Base-by-base conservation (phyloP, 129 eudicot genomes). In the Chrysanthemum seticuspe region DNA sequence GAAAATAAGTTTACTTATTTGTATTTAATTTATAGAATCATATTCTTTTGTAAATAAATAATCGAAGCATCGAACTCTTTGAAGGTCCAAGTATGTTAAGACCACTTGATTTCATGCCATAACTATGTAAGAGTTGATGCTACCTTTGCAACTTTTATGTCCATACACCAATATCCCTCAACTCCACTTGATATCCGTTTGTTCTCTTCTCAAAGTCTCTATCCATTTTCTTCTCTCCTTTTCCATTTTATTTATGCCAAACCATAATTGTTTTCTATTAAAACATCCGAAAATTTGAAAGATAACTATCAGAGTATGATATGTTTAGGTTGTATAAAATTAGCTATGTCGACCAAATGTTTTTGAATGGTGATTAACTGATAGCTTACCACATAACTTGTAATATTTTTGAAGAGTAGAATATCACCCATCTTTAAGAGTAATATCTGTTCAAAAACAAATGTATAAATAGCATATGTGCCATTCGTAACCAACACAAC, bases 51-150 rank as follows among this genome's bases (percentile, higher is more conserved):
- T 66, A 66, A 36, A 36, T 36, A 36, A 36, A 5, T 36, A 36
- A 36, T 36, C 45, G 10, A 36, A 36, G 45, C 6, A 36, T 36
- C 45, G 45, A 36, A 36, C 45, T 36, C 45, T 36, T 36, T 36
- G 48, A 60, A 18, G 27, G 29, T 40, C 40, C 66, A 56, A 57
- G 55, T 25, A 58, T 73, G 69, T 58, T 19, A 59, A 44, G 15
- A 62, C 68, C 67, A 72, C 76, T 72, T 72, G 76, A 48, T 72
- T 57, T 21, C 67, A 45, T 21, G 58, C 68, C 67, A 59, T 59
- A 59, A 72, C 57, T 72, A 45, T 36, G 45, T 36, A 36, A 6
- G 9, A 48, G 21, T 49, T 61, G 77, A 58, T 58, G 67, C 58
- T 57, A 57, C 25, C 56, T 55, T 50, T 51, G 61, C 75, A 18